Base-by-base conservation (phyloP, 345 rosid genomes). In the Citrus trifoliata region DNA sequence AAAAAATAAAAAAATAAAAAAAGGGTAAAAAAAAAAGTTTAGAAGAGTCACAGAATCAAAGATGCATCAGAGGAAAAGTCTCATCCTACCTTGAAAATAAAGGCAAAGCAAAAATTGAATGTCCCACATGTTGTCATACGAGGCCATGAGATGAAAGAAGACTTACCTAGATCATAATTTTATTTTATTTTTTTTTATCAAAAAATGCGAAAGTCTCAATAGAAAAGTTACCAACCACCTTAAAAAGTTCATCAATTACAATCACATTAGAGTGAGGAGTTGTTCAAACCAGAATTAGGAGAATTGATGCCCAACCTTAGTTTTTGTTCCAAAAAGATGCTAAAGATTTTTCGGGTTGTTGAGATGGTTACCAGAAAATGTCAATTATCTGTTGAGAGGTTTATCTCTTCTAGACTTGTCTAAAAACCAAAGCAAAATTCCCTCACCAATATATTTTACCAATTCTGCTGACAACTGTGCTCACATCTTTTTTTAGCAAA, bases 321-420 rank as follows among this genome's bases (percentile, higher is more conserved):
- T 37, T 46, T 32, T 59, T 42, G 5, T 60, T 75, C 32, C 42
- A 59, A 62, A 67, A 58, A 70, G 48, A 66, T 0, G 18, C 51
- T 55, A 74, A 37, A 4, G 28, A 71, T 51, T 68, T 33, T 46
- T 22, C 48, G 2, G 27, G 81, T 55, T 46, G 84, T 77, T 80
- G 85, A 22, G 56, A 73, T 76, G 74, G 75, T 75, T 74, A 66
- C 68, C 19, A 58, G 48, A 68, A 48, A 62, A 80, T 75, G 84
- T 84, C 84, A 75, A 80, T 80, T 72, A 37, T 59, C 51, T 42
- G 79, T 70, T 74, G 48, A 42, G 76, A 72, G 51, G 78, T 48
- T 67, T 38, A 56, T 64, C 64, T 25, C 56, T 33, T 24, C 24
- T 46, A 46, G 51, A 46, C 3, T 37, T 42, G 8, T 3, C 16